These are phyloP conservation scores for Mesostigma viride DNA, from an alignment of 139 green algal genomes.

Conservation along the genomic window DNA sequence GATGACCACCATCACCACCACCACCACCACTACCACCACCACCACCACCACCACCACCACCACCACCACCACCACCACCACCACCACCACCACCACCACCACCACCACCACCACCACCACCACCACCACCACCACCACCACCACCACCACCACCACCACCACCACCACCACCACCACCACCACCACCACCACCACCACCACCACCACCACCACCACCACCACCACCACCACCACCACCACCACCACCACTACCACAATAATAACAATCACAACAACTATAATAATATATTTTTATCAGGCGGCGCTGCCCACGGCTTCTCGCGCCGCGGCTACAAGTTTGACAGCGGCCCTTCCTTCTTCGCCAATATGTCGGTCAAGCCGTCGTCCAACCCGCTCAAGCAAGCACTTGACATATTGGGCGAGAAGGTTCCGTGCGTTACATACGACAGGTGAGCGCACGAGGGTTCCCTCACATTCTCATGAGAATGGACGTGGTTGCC, in stretches of 20 bases:
- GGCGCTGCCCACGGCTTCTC: constrained; percentile 69
- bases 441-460: constrained; percentile 22
- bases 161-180: not conserved
- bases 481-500: too few relatives aligned
- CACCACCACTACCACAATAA: too few relatives aligned
- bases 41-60: too few relatives aligned
- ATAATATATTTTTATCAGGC: constrained; percentile 36
- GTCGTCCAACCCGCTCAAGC: constrained; percentile 51
- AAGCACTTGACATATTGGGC: constrained; percentile 50
- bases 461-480: too few relatives aligned
- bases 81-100: not conserved
- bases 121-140: not conserved
- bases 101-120: not conserved
- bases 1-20: too few relatives aligned
- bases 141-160: not conserved
- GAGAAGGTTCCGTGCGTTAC: constrained; percentile 39
- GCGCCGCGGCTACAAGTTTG: constrained; percentile 67
- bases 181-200: too few relatives aligned
- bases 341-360: constrained; percentile 77
- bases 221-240: not conserved
- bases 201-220: not conserved
- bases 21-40: too few relatives aligned
- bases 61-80: not conserved
- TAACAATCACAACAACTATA: too few relatives aligned
- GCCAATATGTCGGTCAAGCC: constrained; percentile 47